Evolutionary conservation across 495 filamentous ascomycete species (phyloP).

Genomic region (Hypomontagnella monticulosa): DNA sequence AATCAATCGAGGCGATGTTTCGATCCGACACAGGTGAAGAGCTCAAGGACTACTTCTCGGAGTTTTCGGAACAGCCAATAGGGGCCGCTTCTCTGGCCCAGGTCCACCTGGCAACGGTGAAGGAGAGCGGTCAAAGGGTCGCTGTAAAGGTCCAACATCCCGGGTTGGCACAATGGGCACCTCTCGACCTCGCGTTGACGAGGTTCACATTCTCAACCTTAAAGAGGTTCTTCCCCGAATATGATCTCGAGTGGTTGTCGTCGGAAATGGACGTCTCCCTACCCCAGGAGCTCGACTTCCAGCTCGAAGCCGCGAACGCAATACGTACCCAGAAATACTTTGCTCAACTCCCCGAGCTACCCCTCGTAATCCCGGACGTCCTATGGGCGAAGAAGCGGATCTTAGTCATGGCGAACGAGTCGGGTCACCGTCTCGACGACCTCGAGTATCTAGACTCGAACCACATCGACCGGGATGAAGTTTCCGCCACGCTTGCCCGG

Average conservation of each 20-base stretch:
- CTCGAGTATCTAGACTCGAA: slow-evolving; percentile 85
- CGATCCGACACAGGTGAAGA: slow-evolving; percentile 79
- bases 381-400: slow-evolving; percentile 90
- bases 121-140: slow-evolving; percentile 86
- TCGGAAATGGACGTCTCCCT: slow-evolving; percentile 91
- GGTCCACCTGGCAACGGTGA: slow-evolving; percentile 89
- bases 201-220: slow-evolving; percentile 88
- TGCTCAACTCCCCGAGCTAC: slow-evolving; percentile 68
- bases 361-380: slow-evolving; percentile 89
- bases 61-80: slow-evolving; percentile 81
- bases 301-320: slow-evolving; percentile 88
- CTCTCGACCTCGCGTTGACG: slow-evolving; percentile 87
- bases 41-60: slow-evolving; percentile 83
- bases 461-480: slow-evolving; percentile 92
- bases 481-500: slow-evolving; percentile 87
- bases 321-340: slow-evolving; percentile 82
- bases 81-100: slow-evolving; percentile 95
- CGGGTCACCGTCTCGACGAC: slow-evolving; percentile 89
- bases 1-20: slow-evolving; percentile 89
- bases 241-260: slow-evolving; percentile 95
- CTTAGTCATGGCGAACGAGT: slow-evolving; percentile 93
- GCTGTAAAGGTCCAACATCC: slow-evolving; percentile 99
- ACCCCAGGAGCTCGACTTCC: slow-evolving; percentile 91
- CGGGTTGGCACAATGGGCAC: slow-evolving; percentile 87
- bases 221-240: slow-evolving; percentile 94